A percentile compares a stretch with the other conserved stretches of the same genome.
Evolutionary conservation across 306 rosid genomes (phyloP).

Genomic region (barrel medic (Medicago truncatula)): MtrunA17r5.0-ANR NC_053045.1:50205001-50205500

Average conservation of each 20-base stretch:
- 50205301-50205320: slow-evolving; percentile 56
- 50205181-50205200: neutral
- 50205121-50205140: neutral
- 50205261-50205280: slow-evolving; percentile 41
- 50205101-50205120: neutral
- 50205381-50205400: neutral
- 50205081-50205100: neutral
- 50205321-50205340: slow-evolving; percentile 45
- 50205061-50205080: neutral
- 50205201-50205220: slow-evolving; percentile 2
- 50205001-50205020: neutral
- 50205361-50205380: slow-evolving; percentile 46
- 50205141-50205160: neutral
- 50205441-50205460: neutral
- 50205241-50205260: slow-evolving; percentile 14
- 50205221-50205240: slow-evolving; percentile 16
- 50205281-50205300: slow-evolving; percentile 45
- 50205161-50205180: neutral
- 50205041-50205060: neutral
- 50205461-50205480: neutral
- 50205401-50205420: neutral
- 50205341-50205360: slow-evolving; percentile 47
- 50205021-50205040: neutral
- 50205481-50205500: neutral
- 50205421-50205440: neutral